Percentiles rank a stretch among this genome's conserved stretches.
These are phyloP conservation scores for Colletotrichum liaoningense DNA, from an alignment of 2,329 filamentous ascomycete genomes.

Conservation along the genomic window DNA sequence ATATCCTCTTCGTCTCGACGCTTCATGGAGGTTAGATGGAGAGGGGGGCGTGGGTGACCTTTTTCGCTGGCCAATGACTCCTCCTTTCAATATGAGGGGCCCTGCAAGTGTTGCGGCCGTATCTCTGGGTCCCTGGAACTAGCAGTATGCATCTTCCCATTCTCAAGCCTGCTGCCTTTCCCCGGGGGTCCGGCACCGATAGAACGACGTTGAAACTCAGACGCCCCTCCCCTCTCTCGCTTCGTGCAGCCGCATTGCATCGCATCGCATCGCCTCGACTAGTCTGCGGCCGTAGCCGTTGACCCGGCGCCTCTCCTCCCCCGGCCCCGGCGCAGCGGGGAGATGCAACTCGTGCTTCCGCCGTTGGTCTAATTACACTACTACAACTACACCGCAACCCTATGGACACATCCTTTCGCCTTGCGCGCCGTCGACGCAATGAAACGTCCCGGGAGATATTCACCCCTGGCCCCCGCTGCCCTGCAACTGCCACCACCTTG, in stretches of 20 bases:
- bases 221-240: conserved; percentile 25
- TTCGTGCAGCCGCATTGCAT: conserved; percentile 12
- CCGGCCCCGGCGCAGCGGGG: conserved; percentile 18
- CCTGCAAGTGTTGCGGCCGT: conserved; percentile 30
- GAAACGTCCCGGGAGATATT: conserved; percentile 22
- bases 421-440: conserved; percentile 2
- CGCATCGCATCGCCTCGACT: conserved; percentile 18
- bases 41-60: conserved; percentile 26
- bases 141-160: conserved; percentile 24
- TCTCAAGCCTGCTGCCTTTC: not conserved
- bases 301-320: not conserved
- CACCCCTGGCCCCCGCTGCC: conserved; percentile 14
- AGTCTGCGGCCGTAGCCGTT: conserved; percentile 31
- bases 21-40: conserved; percentile 83
- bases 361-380: conserved; percentile 2
- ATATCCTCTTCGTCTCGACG: conserved; percentile 95
- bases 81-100: conserved; percentile 6
- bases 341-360: conserved; percentile 29
- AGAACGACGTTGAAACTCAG: conserved; percentile 32
- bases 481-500: conserved; percentile 21
- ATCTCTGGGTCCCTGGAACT: conserved; percentile 20
- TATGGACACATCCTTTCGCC: not conserved
- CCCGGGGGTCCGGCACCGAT: conserved; percentile 5
- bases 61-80: conserved; percentile 16
- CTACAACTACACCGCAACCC: conserved; percentile 30